Evolutionary conservation across 495 filamentous ascomycete species (phyloP).

Genomic region (Neurospora sp.): DNA sequence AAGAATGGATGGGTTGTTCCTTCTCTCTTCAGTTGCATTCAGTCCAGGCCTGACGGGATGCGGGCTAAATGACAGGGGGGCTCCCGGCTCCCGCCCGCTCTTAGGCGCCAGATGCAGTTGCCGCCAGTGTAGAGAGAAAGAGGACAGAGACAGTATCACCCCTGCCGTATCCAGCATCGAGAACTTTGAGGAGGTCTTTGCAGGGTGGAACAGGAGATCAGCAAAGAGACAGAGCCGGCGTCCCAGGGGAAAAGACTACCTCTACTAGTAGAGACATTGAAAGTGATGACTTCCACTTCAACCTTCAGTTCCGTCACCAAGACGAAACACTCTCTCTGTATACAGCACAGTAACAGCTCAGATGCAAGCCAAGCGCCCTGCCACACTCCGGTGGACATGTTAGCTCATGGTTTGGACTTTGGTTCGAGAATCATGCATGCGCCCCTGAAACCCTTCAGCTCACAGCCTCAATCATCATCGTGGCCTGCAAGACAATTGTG

Average conservation of each 20-base stretch:
- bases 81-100: too few relatives aligned
- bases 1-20: background rate
- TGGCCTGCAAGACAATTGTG: background rate
- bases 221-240: background rate
- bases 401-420: background rate
- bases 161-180: background rate
- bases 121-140: background rate
- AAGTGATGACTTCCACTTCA: background rate
- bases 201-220: background rate
- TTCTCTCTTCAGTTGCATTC: background rate
- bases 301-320: background rate
- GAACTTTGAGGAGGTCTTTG: background rate
- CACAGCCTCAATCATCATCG: background rate
- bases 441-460: background rate
- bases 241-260: too few relatives aligned
- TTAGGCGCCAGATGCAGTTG: background rate
- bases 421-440: background rate
- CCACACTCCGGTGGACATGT: background rate
- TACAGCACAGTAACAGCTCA: background rate
- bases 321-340: background rate
- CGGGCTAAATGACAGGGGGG: background rate
- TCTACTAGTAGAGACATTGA: background rate
- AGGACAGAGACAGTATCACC: background rate
- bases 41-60: background rate
- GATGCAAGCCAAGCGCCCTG: background rate